Base-by-base conservation (phyloP, 1,284 basidiomycete species). In the Vanrija humicola region DNA sequence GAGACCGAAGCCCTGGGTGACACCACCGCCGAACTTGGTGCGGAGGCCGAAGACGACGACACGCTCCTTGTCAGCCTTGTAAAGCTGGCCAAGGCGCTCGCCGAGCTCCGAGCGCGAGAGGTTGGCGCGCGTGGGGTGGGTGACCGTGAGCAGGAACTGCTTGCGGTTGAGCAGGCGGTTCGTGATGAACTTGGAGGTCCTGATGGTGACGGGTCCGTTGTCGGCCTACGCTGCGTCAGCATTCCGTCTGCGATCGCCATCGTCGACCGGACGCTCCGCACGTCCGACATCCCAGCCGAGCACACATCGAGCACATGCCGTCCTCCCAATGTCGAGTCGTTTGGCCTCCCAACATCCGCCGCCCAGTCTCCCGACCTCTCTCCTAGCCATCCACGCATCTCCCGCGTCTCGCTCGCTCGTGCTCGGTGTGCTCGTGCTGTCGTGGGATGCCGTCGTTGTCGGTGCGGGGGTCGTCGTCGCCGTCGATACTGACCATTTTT, bases 121-220 rank as follows among this genome's bases (percentile, higher is more conserved):
- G 79, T 96, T 98, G 64, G 96, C 79, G 61, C 94, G 90, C 56
- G 86, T 88, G 38, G 96, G 95, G 82, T 99, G 96, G 69, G 98
- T 87, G 73, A 98, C 85, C 73, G 97, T 95, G 63, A 97, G 82
- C 69, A 97, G 85, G 74, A 95, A 93, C 81, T 83, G 82, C 74
- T 80, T 81, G 73, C 96, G 89, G 74, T 91, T 88, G 59, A 99
- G 84, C 66, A 98, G 88, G 67, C 93, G 91, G 87, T 99, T 98
- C 73, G 94, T 97, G 79, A 98, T 90, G 84, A 98, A 98, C 83
- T 99, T 98, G 80, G 95, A 89, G 58, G 96, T 98, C 73, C 96
- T 90, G 77, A 98, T 84, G 67, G 96, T 98, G 71, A 99, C 85
- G 68, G 95, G 89, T 79, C 93, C 88, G 81, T 84, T 82, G 78